A percentile compares a stretch with the other conserved stretches of the same genome.
Conservation (phyloP, 805 yeast species). For the Hanseniaspora hatyaiensis region DNA sequence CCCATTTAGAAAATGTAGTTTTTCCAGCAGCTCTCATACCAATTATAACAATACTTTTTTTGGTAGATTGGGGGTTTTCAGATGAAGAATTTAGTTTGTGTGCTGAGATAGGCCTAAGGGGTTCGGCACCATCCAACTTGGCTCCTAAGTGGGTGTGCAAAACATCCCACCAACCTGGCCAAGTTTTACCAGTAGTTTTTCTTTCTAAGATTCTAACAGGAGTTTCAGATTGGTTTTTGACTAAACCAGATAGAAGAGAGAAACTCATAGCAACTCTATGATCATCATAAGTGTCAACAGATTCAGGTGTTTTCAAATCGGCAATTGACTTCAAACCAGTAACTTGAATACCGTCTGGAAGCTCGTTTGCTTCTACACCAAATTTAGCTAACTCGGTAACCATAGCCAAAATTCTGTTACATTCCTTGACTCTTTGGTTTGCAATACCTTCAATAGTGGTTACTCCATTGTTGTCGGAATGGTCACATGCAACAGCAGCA, state of each 20-base stretch:
- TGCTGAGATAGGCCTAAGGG: slow-evolving; percentile 22
- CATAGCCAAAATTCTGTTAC: slow-evolving; percentile 95
- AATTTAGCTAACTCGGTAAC: slow-evolving; percentile 74
- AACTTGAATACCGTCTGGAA: slow-evolving; percentile 85
- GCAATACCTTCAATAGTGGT: slow-evolving; percentile 92
- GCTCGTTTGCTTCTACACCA: slow-evolving; percentile 74
- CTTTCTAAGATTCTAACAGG: slow-evolving; percentile 73
- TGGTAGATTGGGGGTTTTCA: slow-evolving; percentile 16
- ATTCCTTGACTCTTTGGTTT: slow-evolving; percentile 94
- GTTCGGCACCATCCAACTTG: slow-evolving; percentile 60
- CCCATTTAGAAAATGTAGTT: slow-evolving; percentile 71
- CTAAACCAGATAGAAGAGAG: slow-evolving; percentile 71
- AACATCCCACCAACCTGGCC: slow-evolving; percentile 99
- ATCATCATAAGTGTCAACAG: slow-evolving; percentile 72
- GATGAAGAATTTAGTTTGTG: slow-evolving; percentile 9
- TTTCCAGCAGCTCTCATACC: slow-evolving; percentile 99
- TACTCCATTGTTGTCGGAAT: slow-evolving; percentile 33
- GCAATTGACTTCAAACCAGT: slow-evolving; percentile 48
- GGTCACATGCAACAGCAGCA: slow-evolving; percentile 74
- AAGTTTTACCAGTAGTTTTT: slow-evolving; percentile 88
- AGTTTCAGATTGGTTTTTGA: slow-evolving; percentile 28
- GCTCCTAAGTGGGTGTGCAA: slow-evolving; percentile 59
- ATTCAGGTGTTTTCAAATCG: slow-evolving; percentile 45
- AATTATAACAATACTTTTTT: slow-evolving; percentile 55
- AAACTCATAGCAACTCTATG: slow-evolving; percentile 98